Conservation (phyloP, 2,329 filamentous ascomycete genomes). For the Colletotrichum sp. region DNA sequence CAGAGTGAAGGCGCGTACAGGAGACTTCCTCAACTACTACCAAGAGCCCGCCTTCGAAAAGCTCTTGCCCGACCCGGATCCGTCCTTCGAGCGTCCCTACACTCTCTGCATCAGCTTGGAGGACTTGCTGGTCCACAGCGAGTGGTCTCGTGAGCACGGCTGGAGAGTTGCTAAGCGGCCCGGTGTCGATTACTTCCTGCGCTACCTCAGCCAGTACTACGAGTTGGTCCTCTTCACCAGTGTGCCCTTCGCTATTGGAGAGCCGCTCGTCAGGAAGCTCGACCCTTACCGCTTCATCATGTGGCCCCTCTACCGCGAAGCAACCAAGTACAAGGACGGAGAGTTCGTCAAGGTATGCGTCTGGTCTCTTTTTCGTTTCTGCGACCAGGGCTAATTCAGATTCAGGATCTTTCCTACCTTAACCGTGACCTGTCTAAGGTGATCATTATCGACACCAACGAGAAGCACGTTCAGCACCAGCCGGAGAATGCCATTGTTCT, state of each 20-base stretch:
- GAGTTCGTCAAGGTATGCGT: constrained; percentile 87
- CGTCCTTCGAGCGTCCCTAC: constrained; percentile 83
- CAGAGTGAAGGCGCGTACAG: constrained; percentile 76
- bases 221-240: constrained; percentile 96
- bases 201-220: constrained; percentile 97
- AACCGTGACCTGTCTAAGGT: constrained; percentile 96
- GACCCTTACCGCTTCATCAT: constrained; percentile 95
- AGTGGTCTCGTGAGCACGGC: constrained; percentile 92
- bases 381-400: constrained; percentile 16
- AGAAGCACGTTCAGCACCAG: constrained; percentile 82
- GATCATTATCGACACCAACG: constrained; percentile 89
- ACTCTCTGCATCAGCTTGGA: constrained; percentile 93
- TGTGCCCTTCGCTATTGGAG: constrained; percentile 81
- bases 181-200: constrained; percentile 95
- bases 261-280: constrained; percentile 89
- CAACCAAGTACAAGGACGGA: constrained; percentile 95
- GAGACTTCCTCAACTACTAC: constrained; percentile 86
- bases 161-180: constrained; percentile 96
- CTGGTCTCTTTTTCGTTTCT: not conserved
- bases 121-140: constrained; percentile 91
- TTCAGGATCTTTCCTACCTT: constrained; percentile 91
- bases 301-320: constrained; percentile 94
- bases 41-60: constrained; percentile 95
- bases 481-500: constrained; percentile 97
- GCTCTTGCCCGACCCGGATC: constrained; percentile 83